These are phyloP conservation scores for Diaporthe sp. DNA, from an alignment of 2,329 filamentous ascomycete species.

Conservation along the genomic window DNA sequence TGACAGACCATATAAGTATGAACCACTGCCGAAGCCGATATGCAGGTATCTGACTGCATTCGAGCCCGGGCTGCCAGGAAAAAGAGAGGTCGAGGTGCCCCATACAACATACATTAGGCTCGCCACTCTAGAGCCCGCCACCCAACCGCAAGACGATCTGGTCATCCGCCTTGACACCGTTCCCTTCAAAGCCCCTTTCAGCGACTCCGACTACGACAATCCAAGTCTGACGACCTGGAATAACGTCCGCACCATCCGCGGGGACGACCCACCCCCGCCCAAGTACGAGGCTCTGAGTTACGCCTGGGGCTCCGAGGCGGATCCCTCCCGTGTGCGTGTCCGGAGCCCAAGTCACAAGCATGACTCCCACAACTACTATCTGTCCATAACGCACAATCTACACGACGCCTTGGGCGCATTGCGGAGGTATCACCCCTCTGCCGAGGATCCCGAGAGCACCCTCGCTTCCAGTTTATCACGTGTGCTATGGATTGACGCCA, in stretches of 20 bases:
- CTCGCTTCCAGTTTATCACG: background rate
- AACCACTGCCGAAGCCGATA: background rate
- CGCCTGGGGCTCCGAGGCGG: constrained; percentile 5
- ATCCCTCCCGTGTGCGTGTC: background rate
- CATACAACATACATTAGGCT: constrained; percentile 1
- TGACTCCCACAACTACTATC: background rate
- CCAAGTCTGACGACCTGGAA: background rate
- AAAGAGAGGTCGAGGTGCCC: background rate
- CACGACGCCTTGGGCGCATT: background rate
- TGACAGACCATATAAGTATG: background rate
- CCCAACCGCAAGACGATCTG: background rate
- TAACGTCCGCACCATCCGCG: background rate
- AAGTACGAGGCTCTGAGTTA: constrained; percentile 14
- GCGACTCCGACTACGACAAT: background rate
- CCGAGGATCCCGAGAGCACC: background rate
- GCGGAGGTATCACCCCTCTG: background rate
- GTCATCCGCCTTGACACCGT: background rate
- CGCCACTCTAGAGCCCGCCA: constrained; percentile 7
- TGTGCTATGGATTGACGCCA: constrained; percentile 25
- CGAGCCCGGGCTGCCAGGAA: background rate
- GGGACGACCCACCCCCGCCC: background rate
- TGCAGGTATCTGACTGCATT: background rate
- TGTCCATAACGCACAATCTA: background rate
- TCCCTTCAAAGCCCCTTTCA: background rate
- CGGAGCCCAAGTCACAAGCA: background rate